A percentile compares a stretch with the other conserved stretches of the same genome.
Conservation (phyloP, 768 basidiomycete genomes). For the Sistotremastrum suecicum region DNA sequence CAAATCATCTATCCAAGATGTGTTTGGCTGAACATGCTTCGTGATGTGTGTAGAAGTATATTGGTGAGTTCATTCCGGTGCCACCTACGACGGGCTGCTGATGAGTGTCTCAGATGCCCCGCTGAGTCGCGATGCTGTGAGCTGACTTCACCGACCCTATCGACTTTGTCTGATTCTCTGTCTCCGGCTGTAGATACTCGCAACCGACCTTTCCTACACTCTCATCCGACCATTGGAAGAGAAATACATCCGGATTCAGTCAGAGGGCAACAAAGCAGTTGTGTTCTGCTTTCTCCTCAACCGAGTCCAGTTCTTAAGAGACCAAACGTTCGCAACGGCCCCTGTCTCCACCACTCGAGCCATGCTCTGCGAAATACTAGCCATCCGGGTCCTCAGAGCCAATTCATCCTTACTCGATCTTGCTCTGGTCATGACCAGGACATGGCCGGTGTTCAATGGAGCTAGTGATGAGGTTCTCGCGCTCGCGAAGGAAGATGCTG, state of each 20-base stretch:
- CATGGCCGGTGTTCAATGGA: conserved; percentile 70
- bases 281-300: conserved; percentile 85
- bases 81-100: background rate
- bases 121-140: conserved; percentile 63
- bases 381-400: conserved; percentile 62
- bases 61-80: conserved; percentile 31
- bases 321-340: conserved; percentile 55
- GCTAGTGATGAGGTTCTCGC: conserved; percentile 46
- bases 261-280: conserved; percentile 62
- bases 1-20: background rate
- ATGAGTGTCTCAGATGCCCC: conserved; percentile 53
- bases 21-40: conserved; percentile 3
- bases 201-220: conserved; percentile 84
- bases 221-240: conserved; percentile 78
- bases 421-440: conserved; percentile 57
- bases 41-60: conserved; percentile 37
- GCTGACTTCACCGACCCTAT: conserved; percentile 12
- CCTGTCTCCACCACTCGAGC: conserved; percentile 66
- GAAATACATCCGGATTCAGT: conserved; percentile 67
- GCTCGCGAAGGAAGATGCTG: conserved; percentile 46
- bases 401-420: conserved; percentile 56
- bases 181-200: conserved; percentile 38
- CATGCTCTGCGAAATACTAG: conserved; percentile 78
- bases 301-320: conserved; percentile 71
- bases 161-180: background rate